Base-by-base conservation (phyloP, 768 basidiomycete species). In the Auricularia heimuer region DNA sequence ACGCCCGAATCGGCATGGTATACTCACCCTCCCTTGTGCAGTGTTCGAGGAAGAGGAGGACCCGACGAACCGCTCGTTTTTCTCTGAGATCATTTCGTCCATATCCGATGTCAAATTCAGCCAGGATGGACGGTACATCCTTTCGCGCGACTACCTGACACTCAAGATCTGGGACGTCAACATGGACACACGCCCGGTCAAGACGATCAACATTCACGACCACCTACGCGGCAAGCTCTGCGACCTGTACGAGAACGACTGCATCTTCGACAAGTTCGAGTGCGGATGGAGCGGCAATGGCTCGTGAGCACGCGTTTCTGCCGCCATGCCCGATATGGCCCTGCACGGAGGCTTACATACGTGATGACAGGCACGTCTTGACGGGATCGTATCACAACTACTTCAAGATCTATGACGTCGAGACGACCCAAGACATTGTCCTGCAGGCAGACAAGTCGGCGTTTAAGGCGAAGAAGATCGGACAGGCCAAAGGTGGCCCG, bases 311-410 rank as follows among this genome's bases (percentile, higher is more conserved):
- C 29, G 29, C 29, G 29, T 29, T 29, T 29, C 29, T 79, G n/a
- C 65, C 64, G 61, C n/a, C 58, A 66, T 60, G 61, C 65, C 63
- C 62, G 62, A 29, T 60, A 62, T 42, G 6, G n/a, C 37, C 36
- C 29, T 60, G 14, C 10, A n/a, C 36, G 39, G 21, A 35, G 4
- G 35, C 63, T 70, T 61, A 68, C 60, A 11, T 18, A 29, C 47
- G 58, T 61, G 36, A 29, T 64, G 47, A 8, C 71, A 99, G 97
- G 72, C 88, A 95, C 75, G 94, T 98, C 66, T 81, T 99, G 68
- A 98, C 97, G n/a, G 97, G 97, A 54, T 98, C 97, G 62, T 99
- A 99, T 80, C 96, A 98, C 80, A 99, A 99, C 79, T 98, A 96
- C 80, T 95, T 99, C 90, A 94, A 94, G 75, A 97, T 99, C 85